Conservation (phyloP, 2,329 filamentous ascomycete genomes). For the Arachnopeziza araneosa region DNA sequence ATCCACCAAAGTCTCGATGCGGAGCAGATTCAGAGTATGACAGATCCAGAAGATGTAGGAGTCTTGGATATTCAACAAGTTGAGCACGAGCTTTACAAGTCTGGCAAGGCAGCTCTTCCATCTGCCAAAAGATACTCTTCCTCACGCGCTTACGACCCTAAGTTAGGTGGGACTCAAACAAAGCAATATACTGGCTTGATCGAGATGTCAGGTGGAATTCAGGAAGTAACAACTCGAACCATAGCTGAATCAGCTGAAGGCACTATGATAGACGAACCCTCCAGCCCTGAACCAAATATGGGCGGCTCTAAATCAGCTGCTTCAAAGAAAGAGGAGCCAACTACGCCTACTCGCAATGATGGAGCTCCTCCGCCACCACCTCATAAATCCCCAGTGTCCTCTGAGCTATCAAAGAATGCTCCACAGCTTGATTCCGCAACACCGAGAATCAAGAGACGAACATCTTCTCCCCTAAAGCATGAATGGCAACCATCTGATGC, state of each 20-base stretch:
- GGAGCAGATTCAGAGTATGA: background rate
- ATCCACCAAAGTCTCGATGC: background rate
- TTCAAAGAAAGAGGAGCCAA: background rate
- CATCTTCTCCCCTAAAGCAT: constrained; percentile 91
- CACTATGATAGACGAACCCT: background rate
- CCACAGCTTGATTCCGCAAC: constrained; percentile 23
- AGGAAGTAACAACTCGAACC: background rate
- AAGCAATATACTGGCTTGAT: background rate
- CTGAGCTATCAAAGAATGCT: constrained; percentile 37
- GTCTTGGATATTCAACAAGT: background rate
- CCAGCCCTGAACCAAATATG: background rate
- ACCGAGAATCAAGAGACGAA: constrained; percentile 48
- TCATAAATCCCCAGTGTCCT: constrained; percentile 36
- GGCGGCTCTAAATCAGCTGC: background rate
- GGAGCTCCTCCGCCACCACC: constrained; percentile 27
- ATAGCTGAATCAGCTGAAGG: background rate
- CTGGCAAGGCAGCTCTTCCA: background rate
- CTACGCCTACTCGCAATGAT: constrained; percentile 15
- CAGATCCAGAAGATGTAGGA: background rate
- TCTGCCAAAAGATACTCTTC: background rate
- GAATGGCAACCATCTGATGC: constrained; percentile 87
- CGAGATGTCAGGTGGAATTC: background rate
- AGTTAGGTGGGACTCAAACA: background rate
- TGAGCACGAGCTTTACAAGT: background rate
- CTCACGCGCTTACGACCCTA: background rate